Conservation (phyloP, 1,139 yeast species). For the Scheffersomyces titani region DNA sequence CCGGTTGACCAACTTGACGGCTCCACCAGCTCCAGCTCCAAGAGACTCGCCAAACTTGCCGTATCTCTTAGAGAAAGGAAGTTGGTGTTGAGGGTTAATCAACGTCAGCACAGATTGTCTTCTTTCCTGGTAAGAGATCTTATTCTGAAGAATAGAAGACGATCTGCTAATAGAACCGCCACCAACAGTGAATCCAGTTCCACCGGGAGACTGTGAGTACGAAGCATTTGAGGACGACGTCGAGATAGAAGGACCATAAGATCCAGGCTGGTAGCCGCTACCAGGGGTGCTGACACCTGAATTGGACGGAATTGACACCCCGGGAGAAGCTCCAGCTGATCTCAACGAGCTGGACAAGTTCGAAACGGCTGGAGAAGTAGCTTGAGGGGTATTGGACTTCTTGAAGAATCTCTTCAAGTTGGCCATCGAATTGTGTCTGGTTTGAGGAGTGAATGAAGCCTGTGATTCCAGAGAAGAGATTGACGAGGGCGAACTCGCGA, state of each 20-base stretch:
- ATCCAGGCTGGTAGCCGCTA: constrained; percentile 15
- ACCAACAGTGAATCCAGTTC: constrained; percentile 16
- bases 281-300: constrained; percentile 14
- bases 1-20: constrained; percentile 76
- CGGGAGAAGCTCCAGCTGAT: constrained; percentile 14
- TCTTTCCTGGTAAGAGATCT: constrained; percentile 36
- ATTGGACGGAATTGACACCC: constrained; percentile 16
- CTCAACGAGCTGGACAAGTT: constrained; percentile 45
- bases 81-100: constrained; percentile 28
- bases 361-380: constrained; percentile 30
- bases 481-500: constrained; percentile 42
- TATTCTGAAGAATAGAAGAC: constrained; percentile 29
- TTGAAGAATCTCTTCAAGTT: constrained; percentile 65
- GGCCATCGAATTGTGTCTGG: constrained; percentile 72
- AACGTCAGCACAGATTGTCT: constrained; percentile 40
- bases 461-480: constrained; percentile 37
- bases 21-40: constrained; percentile 97
- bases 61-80: constrained; percentile 73
- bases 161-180: constrained; percentile 29
- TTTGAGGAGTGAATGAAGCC: constrained; percentile 19
- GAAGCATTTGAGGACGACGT: constrained; percentile 35
- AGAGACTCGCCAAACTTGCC: constrained; percentile 81
- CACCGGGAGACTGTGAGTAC: constrained; percentile 29
- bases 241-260: constrained; percentile 20
- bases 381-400: constrained; percentile 38